These are phyloP conservation scores for Diaporthe helianthi DNA, from an alignment of 2,329 filamentous ascomycete genomes.

Conservation along the genomic window DNA sequence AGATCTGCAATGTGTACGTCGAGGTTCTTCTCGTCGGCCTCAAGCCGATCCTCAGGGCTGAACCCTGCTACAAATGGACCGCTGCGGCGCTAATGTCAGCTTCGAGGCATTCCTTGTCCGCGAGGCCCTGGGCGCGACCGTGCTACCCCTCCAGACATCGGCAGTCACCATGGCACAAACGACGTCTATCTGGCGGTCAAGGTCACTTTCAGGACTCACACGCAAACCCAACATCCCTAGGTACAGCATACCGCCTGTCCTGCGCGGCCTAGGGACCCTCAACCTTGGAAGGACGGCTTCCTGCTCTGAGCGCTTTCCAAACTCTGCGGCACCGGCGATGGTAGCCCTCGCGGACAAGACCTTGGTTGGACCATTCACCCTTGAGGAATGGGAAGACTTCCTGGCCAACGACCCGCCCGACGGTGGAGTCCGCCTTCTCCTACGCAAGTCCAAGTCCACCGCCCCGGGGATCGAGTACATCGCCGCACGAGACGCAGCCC, in stretches of 20 bases:
- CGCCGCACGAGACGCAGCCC: conserved; percentile 6
- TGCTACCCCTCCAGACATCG: background rate
- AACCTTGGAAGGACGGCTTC: background rate
- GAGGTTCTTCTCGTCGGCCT: background rate
- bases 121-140: no score
- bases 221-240: background rate
- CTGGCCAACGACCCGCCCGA: background rate
- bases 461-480: conserved; percentile 9
- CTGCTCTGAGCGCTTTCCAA: no score
- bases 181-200: background rate
- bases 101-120: background rate
- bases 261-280: background rate
- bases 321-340: conserved; percentile 8
- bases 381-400: conserved; percentile 14
- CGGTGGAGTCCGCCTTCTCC: conserved; percentile 17
- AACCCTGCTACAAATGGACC: background rate
- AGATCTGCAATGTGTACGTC: background rate
- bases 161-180: background rate
- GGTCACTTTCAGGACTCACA: no score
- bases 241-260: background rate
- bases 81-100: background rate
- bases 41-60: background rate
- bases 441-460: conserved; percentile 8
- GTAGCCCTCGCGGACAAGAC: background rate
- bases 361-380: conserved; percentile 2